Conservation (phyloP, 441 rosid genomes). For the Erysimum cheiri region DNA sequence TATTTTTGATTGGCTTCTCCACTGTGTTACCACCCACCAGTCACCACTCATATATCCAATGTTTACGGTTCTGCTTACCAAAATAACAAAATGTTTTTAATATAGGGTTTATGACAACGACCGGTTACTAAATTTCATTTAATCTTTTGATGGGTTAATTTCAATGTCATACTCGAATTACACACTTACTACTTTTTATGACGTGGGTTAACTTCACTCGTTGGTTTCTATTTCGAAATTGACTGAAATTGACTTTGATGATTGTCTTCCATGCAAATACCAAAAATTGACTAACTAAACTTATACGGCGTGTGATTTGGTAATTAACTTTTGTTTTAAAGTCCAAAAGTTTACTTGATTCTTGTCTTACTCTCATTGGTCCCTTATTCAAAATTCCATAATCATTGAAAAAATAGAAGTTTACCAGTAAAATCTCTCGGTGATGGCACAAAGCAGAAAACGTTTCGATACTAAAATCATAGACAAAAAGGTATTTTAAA, state of each 20-base stretch:
- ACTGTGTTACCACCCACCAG: conserved; percentile 44
- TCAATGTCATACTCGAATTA: conserved; percentile 31
- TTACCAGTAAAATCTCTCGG: conserved; percentile 25
- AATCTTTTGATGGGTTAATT: neutral
- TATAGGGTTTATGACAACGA: conserved; percentile 28
- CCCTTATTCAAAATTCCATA: conserved; percentile 17
- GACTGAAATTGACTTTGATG: conserved; percentile 39
- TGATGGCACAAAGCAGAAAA: conserved; percentile 31
- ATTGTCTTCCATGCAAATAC: conserved; percentile 45
- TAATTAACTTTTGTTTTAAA: conserved; percentile 31
- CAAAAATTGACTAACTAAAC: conserved; percentile 41
- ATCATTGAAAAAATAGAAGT: conserved; percentile 21
- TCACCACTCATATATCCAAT: conserved; percentile 41
- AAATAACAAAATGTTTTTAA: conserved; percentile 22
- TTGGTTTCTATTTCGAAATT: conserved; percentile 40
- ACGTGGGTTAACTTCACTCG: conserved; percentile 47
- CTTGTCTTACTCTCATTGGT: conserved; percentile 43
- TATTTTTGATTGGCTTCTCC: conserved; percentile 46
- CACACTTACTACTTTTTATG: conserved; percentile 12
- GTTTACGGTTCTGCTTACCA: conserved; percentile 43
- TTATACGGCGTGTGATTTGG: conserved; percentile 36
- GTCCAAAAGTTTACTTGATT: conserved; percentile 29
- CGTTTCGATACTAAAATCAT: neutral
- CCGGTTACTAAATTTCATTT: conserved; percentile 26
- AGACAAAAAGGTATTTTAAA: neutral